Evolutionary conservation across 805 yeast species (phyloP).

Genomic region (Kuraishia piskuri): DNA sequence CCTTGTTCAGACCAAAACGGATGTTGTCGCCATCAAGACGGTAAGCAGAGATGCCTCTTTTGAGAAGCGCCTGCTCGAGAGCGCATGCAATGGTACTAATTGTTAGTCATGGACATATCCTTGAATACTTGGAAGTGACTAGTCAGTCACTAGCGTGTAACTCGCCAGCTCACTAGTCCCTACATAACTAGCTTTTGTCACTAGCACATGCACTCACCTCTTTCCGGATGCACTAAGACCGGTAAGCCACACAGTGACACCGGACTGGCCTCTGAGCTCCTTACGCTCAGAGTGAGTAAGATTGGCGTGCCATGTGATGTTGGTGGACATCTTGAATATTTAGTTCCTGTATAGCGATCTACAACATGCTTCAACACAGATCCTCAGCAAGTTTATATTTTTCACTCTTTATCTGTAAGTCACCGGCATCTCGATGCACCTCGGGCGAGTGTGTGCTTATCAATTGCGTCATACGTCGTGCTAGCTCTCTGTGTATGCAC

Average conservation of each 20-base stretch:
- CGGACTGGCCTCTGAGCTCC: slow-evolving; percentile 64
- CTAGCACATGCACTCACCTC: slow-evolving; percentile 17
- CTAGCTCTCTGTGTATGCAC: background rate
- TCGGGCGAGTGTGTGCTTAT: background rate
- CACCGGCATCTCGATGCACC: background rate
- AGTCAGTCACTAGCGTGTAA: too few relatives aligned
- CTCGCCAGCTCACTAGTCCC: too few relatives aligned
- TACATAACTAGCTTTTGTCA: background rate
- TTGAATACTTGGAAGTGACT: too few relatives aligned
- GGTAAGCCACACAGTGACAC: slow-evolving; percentile 91
- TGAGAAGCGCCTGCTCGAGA: slow-evolving; percentile 71
- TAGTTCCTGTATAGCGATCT: too few relatives aligned
- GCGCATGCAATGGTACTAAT: slow-evolving; percentile 84
- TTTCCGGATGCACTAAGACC: slow-evolving; percentile 95
- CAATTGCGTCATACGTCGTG: background rate
- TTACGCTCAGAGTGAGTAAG: slow-evolving; percentile 77
- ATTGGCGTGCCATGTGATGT: slow-evolving; percentile 94
- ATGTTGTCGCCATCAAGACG: slow-evolving; percentile 93
- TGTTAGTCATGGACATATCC: too few relatives aligned
- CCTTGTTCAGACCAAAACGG: slow-evolving; percentile 91
- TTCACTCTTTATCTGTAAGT: background rate
- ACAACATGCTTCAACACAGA: too few relatives aligned
- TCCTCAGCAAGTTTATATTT: too few relatives aligned
- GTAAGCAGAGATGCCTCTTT: slow-evolving; percentile 65
- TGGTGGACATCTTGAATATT: slow-evolving; percentile 68